Evolutionary conservation across 257 asterid genomes (phyloP).

Genomic region (Plantago elongata): DNA sequence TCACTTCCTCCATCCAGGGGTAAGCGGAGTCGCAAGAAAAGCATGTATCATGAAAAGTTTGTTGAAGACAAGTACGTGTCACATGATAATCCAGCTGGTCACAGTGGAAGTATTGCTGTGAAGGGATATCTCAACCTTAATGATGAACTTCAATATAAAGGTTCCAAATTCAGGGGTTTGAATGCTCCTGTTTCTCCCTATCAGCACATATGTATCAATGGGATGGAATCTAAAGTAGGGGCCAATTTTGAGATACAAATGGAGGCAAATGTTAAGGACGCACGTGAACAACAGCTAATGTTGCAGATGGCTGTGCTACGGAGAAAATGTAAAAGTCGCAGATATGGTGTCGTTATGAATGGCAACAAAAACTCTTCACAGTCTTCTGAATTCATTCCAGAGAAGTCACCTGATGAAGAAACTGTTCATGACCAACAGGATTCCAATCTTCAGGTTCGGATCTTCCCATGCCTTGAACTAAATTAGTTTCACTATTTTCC

Average conservation of each 20-base stretch:
- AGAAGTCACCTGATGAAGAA: conserved; percentile 24
- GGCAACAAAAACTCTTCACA: conserved; percentile 26
- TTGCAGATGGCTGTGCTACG: conserved; percentile 24
- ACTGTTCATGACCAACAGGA: conserved; percentile 26
- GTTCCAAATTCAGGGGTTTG: conserved; percentile 34
- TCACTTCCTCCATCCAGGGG: conserved; percentile 40
- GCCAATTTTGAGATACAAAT: conserved; percentile 32
- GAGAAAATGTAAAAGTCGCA: conserved; percentile 16
- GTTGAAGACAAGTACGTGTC: conserved; percentile 19
- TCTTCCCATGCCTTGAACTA: conserved; percentile 24
- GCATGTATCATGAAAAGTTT: conserved; percentile 24
- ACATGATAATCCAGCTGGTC: conserved; percentile 20
- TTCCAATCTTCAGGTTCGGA: conserved; percentile 43
- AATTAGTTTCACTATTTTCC: neutral
- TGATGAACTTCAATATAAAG: conserved; percentile 27
- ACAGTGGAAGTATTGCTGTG: conserved; percentile 29
- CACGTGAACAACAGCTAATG: conserved; percentile 24
- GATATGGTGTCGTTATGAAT: conserved; percentile 21
- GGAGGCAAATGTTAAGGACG: conserved; percentile 29
- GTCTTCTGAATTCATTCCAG: conserved; percentile 23
- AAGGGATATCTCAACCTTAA: conserved; percentile 27
- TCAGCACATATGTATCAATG: conserved; percentile 22
- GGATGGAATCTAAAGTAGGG: conserved; percentile 29
- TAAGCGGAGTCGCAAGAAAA: conserved; percentile 29
- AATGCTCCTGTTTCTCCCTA: conserved; percentile 22